Evolutionary conservation across 2,329 filamentous ascomycete genomes (phyloP), one percentile per base, ranked within the genome.

Genomic region (Trichoderma atroviride): DNA sequence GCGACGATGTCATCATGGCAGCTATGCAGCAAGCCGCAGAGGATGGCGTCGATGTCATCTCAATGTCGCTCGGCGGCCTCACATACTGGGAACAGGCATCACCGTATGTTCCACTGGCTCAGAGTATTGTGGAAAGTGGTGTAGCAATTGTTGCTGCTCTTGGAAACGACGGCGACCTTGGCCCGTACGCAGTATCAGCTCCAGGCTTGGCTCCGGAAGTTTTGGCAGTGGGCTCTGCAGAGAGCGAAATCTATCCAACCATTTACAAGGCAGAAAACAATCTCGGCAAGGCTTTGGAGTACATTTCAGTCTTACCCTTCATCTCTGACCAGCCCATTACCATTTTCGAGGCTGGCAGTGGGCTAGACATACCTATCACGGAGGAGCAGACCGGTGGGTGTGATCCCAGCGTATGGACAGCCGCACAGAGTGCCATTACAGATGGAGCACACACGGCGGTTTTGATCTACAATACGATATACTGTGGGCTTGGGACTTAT

Each of bases 81-180:
- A 72, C 71, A 16, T 77, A 77, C 7, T 79, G 75, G 74, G 60
- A 70, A 7, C 80, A 83, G 70, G 79, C 82, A 24, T 79, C 82
- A 0, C 83, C 79, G 80, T 78, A 82, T 9, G 78, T 80, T 1
- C 24, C 37, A 9, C 79, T 80, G 1, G 81, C 83, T 4, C 79
- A 79, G 27, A 79, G 81, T 31, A 83, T 86, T 53, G 82, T 84
- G 33, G 47, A 53, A 6, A 55, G 47, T 4, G 61, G 61, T 33
- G 47, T 64, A 2, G 27, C 61, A 5, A 22, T 55, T 9, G 35
- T 64, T 55, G 61, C 50, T 22, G 61, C 61, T 80, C 80, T 43
- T 4, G 83, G 83, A 22, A 85, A 85, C 69, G 76, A 79, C 35
- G 83, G 83, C 16, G 74, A 75, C 11, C 71, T 24, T 27, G 61